Conservation (phyloP, 805 yeast species). For the Wickerhamiella bombiphila region DNA sequence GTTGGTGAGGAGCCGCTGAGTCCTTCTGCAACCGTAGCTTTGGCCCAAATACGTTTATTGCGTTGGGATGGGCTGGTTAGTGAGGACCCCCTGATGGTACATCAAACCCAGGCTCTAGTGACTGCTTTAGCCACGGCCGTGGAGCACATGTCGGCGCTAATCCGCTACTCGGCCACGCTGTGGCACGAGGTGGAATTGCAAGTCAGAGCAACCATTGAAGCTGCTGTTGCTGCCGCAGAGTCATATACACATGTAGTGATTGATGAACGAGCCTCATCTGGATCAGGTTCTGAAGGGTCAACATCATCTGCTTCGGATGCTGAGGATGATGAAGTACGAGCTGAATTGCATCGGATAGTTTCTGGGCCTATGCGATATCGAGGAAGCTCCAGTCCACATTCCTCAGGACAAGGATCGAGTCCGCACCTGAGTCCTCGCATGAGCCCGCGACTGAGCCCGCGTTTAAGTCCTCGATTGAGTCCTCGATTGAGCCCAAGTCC, state of each 20-base stretch:
- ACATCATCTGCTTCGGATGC: no score
- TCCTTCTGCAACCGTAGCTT: not conserved
- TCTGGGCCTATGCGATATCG: no score
- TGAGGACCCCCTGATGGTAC: conserved; percentile 2
- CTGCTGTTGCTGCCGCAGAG: conserved; percentile 15
- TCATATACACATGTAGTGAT: conserved; percentile 11
- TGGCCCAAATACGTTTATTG: not conserved
- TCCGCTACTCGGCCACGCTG: conserved; percentile 9
- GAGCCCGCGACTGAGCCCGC: conserved; percentile 6
- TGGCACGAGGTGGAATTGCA: conserved; percentile 15
- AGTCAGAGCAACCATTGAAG: conserved; percentile 13
- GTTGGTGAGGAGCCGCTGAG: not conserved
- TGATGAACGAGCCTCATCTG: no score
- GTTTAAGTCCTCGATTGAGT: conserved; percentile 8
- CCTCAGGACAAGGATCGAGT: no score
- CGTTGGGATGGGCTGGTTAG: not conserved
- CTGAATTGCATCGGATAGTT: no score
- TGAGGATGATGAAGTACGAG: no score
- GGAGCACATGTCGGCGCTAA: conserved; percentile 8
- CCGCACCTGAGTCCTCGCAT: no score
- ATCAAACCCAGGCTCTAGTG: conserved; percentile 4
- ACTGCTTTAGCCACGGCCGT: conserved; percentile 6
- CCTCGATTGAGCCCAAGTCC: conserved; percentile 3
- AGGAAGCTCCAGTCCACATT: no score
- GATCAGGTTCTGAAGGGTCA: no score